Conservation (phyloP, 164 flowering plant genomes). For the Vitis amurensis region DNA sequence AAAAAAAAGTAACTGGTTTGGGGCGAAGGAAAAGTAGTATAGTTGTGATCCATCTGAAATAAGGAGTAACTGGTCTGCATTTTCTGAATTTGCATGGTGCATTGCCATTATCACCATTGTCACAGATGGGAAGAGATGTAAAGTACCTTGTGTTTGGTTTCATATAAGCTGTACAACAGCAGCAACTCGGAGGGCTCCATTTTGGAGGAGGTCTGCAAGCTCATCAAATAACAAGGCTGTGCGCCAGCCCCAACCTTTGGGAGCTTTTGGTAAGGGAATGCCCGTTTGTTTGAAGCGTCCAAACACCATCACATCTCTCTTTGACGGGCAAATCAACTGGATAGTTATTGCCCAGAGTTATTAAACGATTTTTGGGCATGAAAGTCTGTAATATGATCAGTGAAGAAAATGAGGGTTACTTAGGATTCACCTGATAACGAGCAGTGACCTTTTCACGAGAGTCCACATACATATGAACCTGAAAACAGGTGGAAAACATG, state of each 20-base stretch:
- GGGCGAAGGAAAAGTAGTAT: too few relatives aligned
- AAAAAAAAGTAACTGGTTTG: background rate
- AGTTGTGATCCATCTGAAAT: background rate
- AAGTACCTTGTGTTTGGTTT: slow-evolving; percentile 7
- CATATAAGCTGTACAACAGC: slow-evolving; percentile 90
- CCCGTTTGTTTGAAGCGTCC: slow-evolving; percentile 91
- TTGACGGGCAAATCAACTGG: slow-evolving; percentile 91
- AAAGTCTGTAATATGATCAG: background rate
- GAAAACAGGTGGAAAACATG: slow-evolving; percentile 16
- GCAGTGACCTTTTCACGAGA: slow-evolving; percentile 94
- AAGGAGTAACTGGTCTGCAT: background rate
- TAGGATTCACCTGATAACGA: slow-evolving; percentile 77
- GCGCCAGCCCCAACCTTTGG: slow-evolving; percentile 99
- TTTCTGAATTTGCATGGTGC: background rate
- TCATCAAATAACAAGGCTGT: slow-evolving; percentile 89
- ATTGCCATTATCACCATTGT: background rate
- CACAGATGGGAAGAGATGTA: background rate
- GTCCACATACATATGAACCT: slow-evolving; percentile 88
- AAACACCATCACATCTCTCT: slow-evolving; percentile 92
- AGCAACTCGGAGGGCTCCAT: slow-evolving; percentile 77
- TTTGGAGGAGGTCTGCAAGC: slow-evolving; percentile 84
- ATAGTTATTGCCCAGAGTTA: background rate
- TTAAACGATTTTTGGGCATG: background rate
- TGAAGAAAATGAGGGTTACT: background rate
- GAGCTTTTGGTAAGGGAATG: slow-evolving; percentile 94